Evolutionary conservation across 768 basidiomycete species (phyloP), one percentile per base, ranked within the genome.

Genomic region (Auricularia auricula-judae): DNA sequence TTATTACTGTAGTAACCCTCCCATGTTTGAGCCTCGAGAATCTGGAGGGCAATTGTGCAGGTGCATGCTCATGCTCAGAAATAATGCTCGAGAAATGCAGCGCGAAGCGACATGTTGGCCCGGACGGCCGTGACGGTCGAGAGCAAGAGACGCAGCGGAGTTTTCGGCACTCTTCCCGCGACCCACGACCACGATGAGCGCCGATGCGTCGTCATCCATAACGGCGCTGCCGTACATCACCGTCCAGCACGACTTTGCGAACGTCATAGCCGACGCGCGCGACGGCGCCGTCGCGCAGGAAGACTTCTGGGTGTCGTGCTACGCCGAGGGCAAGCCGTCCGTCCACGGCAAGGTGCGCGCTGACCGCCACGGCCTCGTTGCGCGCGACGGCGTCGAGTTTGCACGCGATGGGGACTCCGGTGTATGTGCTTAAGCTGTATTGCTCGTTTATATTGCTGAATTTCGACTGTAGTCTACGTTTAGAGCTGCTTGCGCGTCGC

Each of bases 221-320:
- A 29, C 29, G 23, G 43, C 69, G 10, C 68, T 87, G 4, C 85
- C 86, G 3, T 79, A 85, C 33, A 74, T 80, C 36, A 82, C 82
- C 3, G 74, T 85, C 47, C 86, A 90, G 74, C 83, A 82, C 21
- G 83, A 84, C 47, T 85, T 88, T 66, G 71, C 78, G 3, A 71
- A 78, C 44, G 83, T 89, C 1, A 76, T 89, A 39, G 76, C 81
- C 36, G 89, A 93, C 68, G 84, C 91, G 2, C 74, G 78, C 18
- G 79, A 83, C 43, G 86, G 84, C 0, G 65, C 82, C 2, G 75
- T 88, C 0, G 78, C 82, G 0, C 73, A 71, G 3, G 89, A 91
- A 65, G 80, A 80, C 65, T 82, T 88, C 71, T 92, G 88, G 88
- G 73, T 91, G 2, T 91, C 89, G 3, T 86, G 85, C 71, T 91